Conservation (phyloP, 2,329 filamentous ascomycete genomes). For the Aspergillus viridinutans region DNA sequence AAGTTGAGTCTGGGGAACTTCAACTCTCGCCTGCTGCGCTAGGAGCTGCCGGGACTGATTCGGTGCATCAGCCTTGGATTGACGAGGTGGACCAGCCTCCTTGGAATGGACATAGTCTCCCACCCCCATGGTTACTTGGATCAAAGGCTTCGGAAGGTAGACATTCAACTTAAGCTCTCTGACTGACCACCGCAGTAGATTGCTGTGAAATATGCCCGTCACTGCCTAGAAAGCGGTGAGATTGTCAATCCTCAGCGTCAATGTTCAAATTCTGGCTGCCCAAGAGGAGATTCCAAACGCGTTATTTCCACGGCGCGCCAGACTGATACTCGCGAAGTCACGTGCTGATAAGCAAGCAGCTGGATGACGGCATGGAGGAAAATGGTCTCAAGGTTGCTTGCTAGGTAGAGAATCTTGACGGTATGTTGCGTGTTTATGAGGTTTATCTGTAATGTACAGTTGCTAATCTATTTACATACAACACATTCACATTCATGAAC, state of each 20-base stretch:
- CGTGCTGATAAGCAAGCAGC: slow-evolving; percentile 15
- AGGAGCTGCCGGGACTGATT: slow-evolving; percentile 28
- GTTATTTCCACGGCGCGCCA: slow-evolving; percentile 16
- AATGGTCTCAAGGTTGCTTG: background rate
- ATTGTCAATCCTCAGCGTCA: background rate
- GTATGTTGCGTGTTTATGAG: background rate
- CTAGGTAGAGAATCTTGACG: background rate
- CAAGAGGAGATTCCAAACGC: background rate
- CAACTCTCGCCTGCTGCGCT: slow-evolving; percentile 34
- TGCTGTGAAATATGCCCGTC: background rate
- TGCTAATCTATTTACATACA: background rate
- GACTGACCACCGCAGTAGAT: background rate
- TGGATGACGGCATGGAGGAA: background rate
- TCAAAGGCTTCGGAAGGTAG: background rate
- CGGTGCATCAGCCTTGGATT: slow-evolving; percentile 17
- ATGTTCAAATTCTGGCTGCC: slow-evolving; percentile 7
- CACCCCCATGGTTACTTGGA: slow-evolving; percentile 32
- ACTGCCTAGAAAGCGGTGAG: background rate
- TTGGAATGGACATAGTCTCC: slow-evolving; percentile 41
- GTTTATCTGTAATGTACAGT: background rate
- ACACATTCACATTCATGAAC: background rate
- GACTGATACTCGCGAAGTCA: slow-evolving; percentile 24
- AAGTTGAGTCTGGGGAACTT: slow-evolving; percentile 27
- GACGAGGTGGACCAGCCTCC: slow-evolving; percentile 29
- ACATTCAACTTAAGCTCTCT: background rate